These are phyloP conservation scores for Cryphonectria japonica DNA, from an alignment of 2,329 filamentous ascomycete species.

Conservation along the genomic window DNA sequence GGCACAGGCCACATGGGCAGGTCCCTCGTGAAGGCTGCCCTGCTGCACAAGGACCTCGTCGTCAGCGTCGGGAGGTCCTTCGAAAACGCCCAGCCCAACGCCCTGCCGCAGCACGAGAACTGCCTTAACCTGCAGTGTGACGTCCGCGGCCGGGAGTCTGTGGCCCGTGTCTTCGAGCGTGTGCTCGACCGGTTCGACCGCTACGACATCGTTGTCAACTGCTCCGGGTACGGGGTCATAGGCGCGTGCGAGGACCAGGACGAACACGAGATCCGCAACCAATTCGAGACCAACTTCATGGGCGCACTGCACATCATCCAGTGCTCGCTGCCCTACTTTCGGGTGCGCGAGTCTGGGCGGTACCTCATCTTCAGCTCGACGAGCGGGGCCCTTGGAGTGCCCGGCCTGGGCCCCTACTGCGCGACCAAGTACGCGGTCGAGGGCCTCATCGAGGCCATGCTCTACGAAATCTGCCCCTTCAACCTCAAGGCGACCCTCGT, in stretches of 20 bases:
- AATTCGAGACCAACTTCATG: slow-evolving; percentile 98
- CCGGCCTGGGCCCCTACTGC: slow-evolving; percentile 90
- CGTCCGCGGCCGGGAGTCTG: slow-evolving; percentile 79
- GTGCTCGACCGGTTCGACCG: slow-evolving; percentile 76
- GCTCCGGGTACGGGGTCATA: slow-evolving; percentile 93
- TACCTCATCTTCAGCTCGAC: slow-evolving; percentile 97
- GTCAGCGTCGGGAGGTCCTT: slow-evolving; percentile 82
- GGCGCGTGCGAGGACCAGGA: slow-evolving; percentile 96
- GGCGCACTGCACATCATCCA: slow-evolving; percentile 94
- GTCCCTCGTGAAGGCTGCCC: slow-evolving; percentile 80
- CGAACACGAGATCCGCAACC: slow-evolving; percentile 89
- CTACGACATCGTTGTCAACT: slow-evolving; percentile 90
- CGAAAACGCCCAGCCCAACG: slow-evolving; percentile 73
- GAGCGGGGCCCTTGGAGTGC: slow-evolving; percentile 88
- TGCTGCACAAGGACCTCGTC: slow-evolving; percentile 81
- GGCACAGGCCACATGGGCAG: slow-evolving; percentile 97
- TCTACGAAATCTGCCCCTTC: slow-evolving; percentile 90
- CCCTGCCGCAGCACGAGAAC: slow-evolving; percentile 71
- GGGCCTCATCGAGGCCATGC: slow-evolving; percentile 92
- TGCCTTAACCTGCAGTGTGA: slow-evolving; percentile 87
- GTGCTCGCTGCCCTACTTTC: slow-evolving; percentile 83
- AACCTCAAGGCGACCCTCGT: slow-evolving; percentile 94
- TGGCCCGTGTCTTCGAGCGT: slow-evolving; percentile 70
- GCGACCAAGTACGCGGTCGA: slow-evolving; percentile 98
- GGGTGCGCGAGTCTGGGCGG: slow-evolving; percentile 72